A percentile compares a stretch with the other conserved stretches of the same genome.
Evolutionary conservation across 345 rosid genomes (phyloP).

Genomic region (Camelina neglecta): DNA sequence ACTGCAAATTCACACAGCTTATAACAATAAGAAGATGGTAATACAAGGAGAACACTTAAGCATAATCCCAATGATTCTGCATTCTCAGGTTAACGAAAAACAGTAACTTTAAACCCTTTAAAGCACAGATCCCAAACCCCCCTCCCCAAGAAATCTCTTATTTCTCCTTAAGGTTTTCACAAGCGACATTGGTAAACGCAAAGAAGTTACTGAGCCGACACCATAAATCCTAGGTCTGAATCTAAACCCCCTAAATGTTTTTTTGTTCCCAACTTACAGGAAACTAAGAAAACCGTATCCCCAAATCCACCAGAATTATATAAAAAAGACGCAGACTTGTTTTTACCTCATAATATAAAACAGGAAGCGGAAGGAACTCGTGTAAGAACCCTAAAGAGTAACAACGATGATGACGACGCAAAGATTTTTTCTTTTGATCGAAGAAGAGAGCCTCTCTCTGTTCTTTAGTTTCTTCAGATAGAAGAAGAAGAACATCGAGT

Average conservation of each 20-base stretch:
- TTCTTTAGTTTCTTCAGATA: conserved; percentile 12
- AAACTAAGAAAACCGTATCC: neutral
- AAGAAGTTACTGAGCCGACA: conserved; percentile 7
- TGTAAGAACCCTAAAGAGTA: conserved; percentile 21
- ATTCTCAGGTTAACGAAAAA: neutral
- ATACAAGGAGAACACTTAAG: neutral
- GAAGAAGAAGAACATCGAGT: conserved; percentile 1
- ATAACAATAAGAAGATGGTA: neutral
- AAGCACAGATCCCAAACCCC: conserved; percentile 28
- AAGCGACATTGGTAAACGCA: conserved; percentile 15
- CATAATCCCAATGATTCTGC: neutral
- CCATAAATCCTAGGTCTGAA: conserved; percentile 23
- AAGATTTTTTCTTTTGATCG: conserved; percentile 34
- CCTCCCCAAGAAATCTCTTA: neutral
- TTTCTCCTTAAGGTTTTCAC: neutral
- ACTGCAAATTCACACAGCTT: conserved; percentile 42
- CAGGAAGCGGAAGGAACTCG: conserved; percentile 16
- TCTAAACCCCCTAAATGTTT: conserved; percentile 11
- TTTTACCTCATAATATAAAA: conserved; percentile 37
- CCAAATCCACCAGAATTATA: neutral
- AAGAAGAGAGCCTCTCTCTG: neutral
- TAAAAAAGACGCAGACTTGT: neutral
- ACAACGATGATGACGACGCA: conserved; percentile 19
- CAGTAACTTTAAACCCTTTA: neutral
- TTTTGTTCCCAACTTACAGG: neutral